Conservation (phyloP, 164 flowering plant genomes). For the Nymphaea thermarum region DNA sequence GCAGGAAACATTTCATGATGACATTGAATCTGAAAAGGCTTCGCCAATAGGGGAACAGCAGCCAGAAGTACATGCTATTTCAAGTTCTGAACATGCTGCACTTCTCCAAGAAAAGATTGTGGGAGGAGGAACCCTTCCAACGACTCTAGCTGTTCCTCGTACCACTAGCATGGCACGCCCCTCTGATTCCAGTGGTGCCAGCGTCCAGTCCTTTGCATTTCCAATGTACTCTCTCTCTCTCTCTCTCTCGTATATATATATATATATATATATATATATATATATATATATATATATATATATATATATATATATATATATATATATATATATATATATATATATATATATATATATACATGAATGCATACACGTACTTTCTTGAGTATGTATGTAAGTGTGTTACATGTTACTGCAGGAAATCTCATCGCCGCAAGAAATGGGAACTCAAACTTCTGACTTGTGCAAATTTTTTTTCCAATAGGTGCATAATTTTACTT, state of each 20-base stretch:
- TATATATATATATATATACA: too few species aligned
- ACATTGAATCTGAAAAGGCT: neutral
- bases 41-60: neutral
- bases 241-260: neutral
- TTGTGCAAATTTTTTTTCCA: neutral
- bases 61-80: neutral
- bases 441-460: too few species aligned
- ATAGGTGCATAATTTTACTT: neutral
- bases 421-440: too few species aligned
- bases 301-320: too few species aligned
- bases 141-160: neutral
- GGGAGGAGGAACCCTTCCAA: neutral
- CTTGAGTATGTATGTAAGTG: neutral
- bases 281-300: too few species aligned
- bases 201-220: neutral
- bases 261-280: too few species aligned
- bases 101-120: neutral
- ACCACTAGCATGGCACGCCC: neutral
- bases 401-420: too few species aligned
- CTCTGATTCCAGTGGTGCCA: neutral
- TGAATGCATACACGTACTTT: neutral
- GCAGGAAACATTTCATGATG: too few species aligned
- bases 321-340: too few species aligned
- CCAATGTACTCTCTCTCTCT: neutral
- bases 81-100: neutral